Evolutionary conservation across 345 rosid species (phyloP).

Genomic region (Hibiscus mutabilis): DNA sequence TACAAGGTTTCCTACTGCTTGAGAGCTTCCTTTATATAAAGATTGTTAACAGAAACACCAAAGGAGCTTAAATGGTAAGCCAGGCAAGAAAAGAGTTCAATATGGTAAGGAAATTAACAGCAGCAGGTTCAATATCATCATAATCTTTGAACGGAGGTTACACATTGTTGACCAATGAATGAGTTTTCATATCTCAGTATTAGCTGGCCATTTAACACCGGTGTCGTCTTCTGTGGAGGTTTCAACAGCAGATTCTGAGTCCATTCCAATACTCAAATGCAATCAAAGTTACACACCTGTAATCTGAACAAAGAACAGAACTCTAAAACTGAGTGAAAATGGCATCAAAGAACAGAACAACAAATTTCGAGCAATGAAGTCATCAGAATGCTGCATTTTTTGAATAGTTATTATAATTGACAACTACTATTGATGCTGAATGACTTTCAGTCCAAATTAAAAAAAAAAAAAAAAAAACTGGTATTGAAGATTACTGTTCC

Average conservation of each 20-base stretch:
- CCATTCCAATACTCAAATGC: slow-evolving; percentile 28
- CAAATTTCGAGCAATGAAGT: no score
- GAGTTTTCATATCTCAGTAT: slow-evolving; percentile 13
- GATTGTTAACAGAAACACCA: neutral
- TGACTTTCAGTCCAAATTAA: no score
- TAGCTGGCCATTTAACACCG: neutral
- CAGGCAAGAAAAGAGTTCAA: no score
- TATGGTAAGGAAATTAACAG: no score
- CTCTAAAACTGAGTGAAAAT: neutral
- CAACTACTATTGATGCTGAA: no score
- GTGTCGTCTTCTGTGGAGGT: slow-evolving; percentile 10
- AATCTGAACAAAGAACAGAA: neutral
- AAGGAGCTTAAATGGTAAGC: neutral
- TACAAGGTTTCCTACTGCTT: neutral
- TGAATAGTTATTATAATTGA: no score
- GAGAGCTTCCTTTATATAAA: neutral
- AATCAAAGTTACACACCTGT: neutral
- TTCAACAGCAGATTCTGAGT: slow-evolving; percentile 29
- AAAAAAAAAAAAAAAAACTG: no score
- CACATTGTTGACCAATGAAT: slow-evolving; percentile 2
- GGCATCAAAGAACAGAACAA: neutral
- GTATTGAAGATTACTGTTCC: neutral
- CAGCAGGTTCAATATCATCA: neutral
- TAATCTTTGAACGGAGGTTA: neutral
- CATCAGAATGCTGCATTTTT: no score